Conservation (phyloP, 2,329 filamentous ascomycete genomes). For the Colletotrichum viniferum region DNA sequence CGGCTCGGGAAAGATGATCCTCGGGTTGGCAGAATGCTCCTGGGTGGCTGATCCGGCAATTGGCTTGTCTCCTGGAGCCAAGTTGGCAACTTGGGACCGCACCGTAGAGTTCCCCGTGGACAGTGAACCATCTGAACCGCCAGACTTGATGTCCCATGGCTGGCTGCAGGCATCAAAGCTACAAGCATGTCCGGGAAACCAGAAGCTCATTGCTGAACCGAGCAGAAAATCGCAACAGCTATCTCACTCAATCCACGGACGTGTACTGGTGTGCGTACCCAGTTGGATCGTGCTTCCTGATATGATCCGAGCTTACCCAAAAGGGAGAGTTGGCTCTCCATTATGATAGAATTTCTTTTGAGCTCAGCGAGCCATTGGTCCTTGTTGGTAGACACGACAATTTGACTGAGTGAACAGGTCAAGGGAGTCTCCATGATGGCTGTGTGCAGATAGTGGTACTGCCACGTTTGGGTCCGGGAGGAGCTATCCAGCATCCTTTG, state of each 20-base stretch:
- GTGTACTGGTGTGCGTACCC: background rate
- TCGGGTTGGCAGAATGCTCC: background rate
- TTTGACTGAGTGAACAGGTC: background rate
- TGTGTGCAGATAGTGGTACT: conserved; percentile 2
- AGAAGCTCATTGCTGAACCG: background rate
- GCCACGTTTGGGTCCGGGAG: background rate
- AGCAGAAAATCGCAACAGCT: background rate
- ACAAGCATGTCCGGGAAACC: background rate
- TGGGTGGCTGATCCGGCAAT: background rate
- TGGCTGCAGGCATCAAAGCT: conserved; percentile 1
- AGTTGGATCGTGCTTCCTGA: background rate
- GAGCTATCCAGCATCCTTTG: background rate
- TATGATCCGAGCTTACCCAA: conserved; percentile 6
- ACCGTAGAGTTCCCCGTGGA: background rate
- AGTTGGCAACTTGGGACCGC: background rate
- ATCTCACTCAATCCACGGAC: background rate
- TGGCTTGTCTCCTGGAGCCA: background rate
- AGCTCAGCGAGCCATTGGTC: background rate
- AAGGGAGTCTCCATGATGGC: background rate
- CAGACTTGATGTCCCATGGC: conserved; percentile 20
- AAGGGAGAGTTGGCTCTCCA: background rate
- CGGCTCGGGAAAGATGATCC: background rate
- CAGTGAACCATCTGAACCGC: background rate
- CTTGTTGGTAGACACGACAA: background rate
- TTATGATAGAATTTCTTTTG: background rate